Evolutionary conservation across 768 basidiomycete genomes (phyloP), one percentile per base, ranked within the genome.

Genomic region (Hebeloma cylindrosporum): DNA sequence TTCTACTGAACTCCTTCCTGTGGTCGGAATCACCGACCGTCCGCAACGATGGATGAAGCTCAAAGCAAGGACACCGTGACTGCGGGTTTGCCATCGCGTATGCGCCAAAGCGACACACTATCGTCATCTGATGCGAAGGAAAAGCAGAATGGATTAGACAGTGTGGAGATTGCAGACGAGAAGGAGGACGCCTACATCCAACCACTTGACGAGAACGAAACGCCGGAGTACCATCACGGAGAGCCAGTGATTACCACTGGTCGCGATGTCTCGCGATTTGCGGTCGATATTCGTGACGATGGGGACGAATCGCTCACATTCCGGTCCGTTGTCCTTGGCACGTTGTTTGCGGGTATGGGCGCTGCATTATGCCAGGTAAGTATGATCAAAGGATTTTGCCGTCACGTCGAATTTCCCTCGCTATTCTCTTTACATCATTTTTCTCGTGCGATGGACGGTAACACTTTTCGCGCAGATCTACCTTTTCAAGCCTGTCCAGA

Each of bases 271-370:
- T 79, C 79, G 1, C 67, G 66, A 22, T 79, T 71, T 50, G 71
- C 75, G n/a, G 68, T 82, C 46, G 79, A 81, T 53, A 32, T 74
- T 16, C 70, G 79, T 18, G 82, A 83, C 59, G 80, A 82, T 52
- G 76, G 71, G 9, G 80, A 80, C 40, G 62, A 67, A 13, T 71
- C 80, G 1, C 56, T 82, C 20, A 82, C 80, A 0, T 74, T 83
- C 53, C 68, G 81, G 18, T 82, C 80, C 3, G 49, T 79, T 10
- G 54, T 75, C 23, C 56, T 82, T n/a, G 81, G 79, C 3, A 81
- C 80, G 0, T 45, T 77, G 0, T 69, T 80, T 51, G 78, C 79
- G 16, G 79, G 74, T 8, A 64, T 83, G 18, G 79, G 79, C 6
- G 79, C 82, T n/a, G 73, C 78, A 5, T 62, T 83, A 30, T 66